These are phyloP conservation scores for Margaritispora aquatica DNA, from an alignment of 495 filamentous ascomycete species.

Conservation along the genomic window DNA sequence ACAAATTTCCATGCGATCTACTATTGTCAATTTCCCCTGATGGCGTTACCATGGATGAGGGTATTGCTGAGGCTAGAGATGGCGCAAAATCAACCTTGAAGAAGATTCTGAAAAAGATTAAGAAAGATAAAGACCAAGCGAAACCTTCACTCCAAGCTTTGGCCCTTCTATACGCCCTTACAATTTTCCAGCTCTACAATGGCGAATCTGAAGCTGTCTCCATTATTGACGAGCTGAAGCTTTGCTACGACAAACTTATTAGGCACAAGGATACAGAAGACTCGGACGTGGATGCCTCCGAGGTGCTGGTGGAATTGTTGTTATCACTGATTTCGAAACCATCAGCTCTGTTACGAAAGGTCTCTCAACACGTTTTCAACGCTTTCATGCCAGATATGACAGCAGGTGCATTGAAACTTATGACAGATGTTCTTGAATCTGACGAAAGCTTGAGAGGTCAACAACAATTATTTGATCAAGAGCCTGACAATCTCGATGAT, in stretches of 20 bases:
- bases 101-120: constrained; percentile 57
- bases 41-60: constrained; percentile 57
- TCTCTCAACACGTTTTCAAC: constrained; percentile 80
- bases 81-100: constrained; percentile 59
- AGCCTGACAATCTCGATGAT: constrained; percentile 54
- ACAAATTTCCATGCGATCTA: constrained; percentile 40
- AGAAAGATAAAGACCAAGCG: constrained; percentile 31
- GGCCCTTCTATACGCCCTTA: constrained; percentile 76
- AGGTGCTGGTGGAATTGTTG: constrained; percentile 79
- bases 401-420: constrained; percentile 62
- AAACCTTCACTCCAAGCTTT: constrained; percentile 52
- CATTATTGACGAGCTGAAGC: constrained; percentile 66
- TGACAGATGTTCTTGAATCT: constrained; percentile 66
- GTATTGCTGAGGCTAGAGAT: constrained; percentile 51
- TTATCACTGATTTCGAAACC: constrained; percentile 82
- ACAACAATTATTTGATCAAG: constrained; percentile 75
- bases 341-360: constrained; percentile 76
- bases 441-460: constrained; percentile 80
- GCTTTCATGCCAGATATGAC: constrained; percentile 68
- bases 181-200: constrained; percentile 82
- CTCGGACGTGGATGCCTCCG: constrained; percentile 52
- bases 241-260: constrained; percentile 60
- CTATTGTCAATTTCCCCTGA: constrained; percentile 39
- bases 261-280: constrained; percentile 43
- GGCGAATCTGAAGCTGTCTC: constrained; percentile 75